phyloP scores from a whole-genome alignment of 129 eudicot species.

The Centrapalus pauciflorus region DNA sequence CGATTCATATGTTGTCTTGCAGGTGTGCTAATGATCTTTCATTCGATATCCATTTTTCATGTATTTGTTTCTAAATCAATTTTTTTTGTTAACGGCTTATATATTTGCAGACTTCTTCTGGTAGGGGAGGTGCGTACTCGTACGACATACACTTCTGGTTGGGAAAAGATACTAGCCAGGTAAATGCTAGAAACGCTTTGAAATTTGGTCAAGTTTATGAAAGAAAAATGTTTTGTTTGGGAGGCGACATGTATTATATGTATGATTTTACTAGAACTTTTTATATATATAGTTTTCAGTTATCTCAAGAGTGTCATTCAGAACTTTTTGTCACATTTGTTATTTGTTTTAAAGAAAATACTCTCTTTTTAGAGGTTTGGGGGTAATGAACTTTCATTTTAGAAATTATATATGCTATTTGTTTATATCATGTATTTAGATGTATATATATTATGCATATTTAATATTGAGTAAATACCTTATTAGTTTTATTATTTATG shows the following conservation, averaged over 20 bases:
- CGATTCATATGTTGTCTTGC: constrained; percentile 75
- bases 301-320: no score
- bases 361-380: not conserved
- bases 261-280: no score
- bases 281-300: no score
- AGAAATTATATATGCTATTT: no score
- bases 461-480: no score
- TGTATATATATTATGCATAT: no score
- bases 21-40: constrained; percentile 41
- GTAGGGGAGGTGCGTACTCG: constrained; percentile 77
- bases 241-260: no score
- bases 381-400: not conserved
- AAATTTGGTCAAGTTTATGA: no score
- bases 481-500: no score
- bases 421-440: no score
- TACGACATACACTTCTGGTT: constrained; percentile 86
- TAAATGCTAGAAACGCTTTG: no score
- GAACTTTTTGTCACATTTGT: not conserved
- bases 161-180: constrained; percentile 98
- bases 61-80: not conserved
- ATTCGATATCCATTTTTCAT: not conserved
- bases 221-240: not conserved
- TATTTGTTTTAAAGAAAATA: not conserved
- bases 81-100: not conserved
- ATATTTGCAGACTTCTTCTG: constrained; percentile 65